Evolutionary conservation across 2,329 filamentous ascomycete species (phyloP).

Genomic region (Fusarium neocosmosporiellum): DNA sequence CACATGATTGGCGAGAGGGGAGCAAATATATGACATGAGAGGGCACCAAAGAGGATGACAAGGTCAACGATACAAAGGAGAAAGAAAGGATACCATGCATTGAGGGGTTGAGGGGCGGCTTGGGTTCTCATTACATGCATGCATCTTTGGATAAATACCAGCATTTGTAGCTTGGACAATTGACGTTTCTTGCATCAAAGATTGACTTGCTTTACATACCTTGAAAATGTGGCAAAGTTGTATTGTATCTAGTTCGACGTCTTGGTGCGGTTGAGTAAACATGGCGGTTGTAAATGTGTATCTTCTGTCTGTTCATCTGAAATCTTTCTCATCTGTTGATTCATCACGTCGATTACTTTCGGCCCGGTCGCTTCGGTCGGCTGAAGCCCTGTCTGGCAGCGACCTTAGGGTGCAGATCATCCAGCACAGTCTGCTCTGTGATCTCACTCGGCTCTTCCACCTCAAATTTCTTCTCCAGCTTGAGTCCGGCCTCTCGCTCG

Average conservation of each 20-base stretch:
- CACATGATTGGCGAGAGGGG: background rate
- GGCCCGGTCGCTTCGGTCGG: slow-evolving; percentile 82
- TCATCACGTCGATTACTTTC: slow-evolving; percentile 51
- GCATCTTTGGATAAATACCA: slow-evolving; percentile 45
- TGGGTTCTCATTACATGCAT: slow-evolving; percentile 41
- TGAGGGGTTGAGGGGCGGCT: slow-evolving; percentile 29
- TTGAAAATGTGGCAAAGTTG: background rate
- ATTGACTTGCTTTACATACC: background rate
- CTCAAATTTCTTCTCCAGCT: slow-evolving; percentile 77
- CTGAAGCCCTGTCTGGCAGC: slow-evolving; percentile 77
- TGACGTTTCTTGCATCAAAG: slow-evolving; percentile 38
- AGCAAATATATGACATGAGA: slow-evolving; percentile 2
- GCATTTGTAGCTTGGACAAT: slow-evolving; percentile 44
- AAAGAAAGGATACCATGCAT: slow-evolving; percentile 43
- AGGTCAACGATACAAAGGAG: slow-evolving; percentile 31
- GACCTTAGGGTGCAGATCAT: slow-evolving; percentile 75
- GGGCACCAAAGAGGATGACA: slow-evolving; percentile 7
- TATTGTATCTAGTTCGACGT: slow-evolving; percentile 2
- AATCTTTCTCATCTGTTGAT: background rate
- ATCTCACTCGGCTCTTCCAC: slow-evolving; percentile 77
- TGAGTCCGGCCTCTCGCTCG: slow-evolving; percentile 72
- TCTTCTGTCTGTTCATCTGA: slow-evolving; percentile 9
- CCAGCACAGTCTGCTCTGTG: slow-evolving; percentile 71
- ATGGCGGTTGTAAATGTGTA: background rate
- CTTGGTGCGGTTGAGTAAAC: background rate